Conservation (phyloP, 2,329 filamentous ascomycete species). For the Didymella pomorum region DNA sequence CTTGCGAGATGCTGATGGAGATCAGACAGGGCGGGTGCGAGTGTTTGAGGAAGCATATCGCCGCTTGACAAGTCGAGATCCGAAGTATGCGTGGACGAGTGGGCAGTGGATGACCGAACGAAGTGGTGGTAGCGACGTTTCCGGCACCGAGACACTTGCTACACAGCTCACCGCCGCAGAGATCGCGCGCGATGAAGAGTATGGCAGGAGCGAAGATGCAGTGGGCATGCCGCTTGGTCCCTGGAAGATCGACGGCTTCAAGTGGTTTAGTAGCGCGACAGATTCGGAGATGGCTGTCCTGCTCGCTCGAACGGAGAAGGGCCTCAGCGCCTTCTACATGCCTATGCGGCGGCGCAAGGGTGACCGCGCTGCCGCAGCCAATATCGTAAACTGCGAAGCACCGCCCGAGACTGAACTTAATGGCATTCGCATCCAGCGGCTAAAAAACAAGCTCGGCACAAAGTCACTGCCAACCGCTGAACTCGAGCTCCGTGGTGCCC, state of each 20-base stretch:
- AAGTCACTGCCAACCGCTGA: slow-evolving; percentile 75
- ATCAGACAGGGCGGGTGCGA: slow-evolving; percentile 41
- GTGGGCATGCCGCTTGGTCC: slow-evolving; percentile 59
- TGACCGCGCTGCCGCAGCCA: slow-evolving; percentile 1
- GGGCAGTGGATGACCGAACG: slow-evolving; percentile 83
- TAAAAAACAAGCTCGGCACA: slow-evolving; percentile 78
- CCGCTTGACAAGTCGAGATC: slow-evolving; percentile 63
- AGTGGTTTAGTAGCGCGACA: slow-evolving; percentile 75
- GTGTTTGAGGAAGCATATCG: slow-evolving; percentile 63
- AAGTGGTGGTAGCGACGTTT: slow-evolving; percentile 73
- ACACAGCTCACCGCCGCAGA: slow-evolving; percentile 28
- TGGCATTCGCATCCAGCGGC: slow-evolving; percentile 70
- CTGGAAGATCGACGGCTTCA: slow-evolving; percentile 71
- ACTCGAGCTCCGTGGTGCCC: slow-evolving; percentile 60
- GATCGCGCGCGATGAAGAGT: slow-evolving; percentile 32
- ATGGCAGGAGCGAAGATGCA: slow-evolving; percentile 40
- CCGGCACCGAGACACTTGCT: slow-evolving; percentile 71
- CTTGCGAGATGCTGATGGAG: slow-evolving; percentile 32
- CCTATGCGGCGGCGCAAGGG: slow-evolving; percentile 62
- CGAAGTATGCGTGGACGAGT: slow-evolving; percentile 68
- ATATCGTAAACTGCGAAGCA: slow-evolving; percentile 26
- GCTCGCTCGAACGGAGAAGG: slow-evolving; percentile 65
- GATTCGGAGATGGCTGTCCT: slow-evolving; percentile 71
- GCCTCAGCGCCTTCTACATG: slow-evolving; percentile 69
- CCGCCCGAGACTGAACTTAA: slow-evolving; percentile 61